Evolutionary conservation across 2,329 filamentous ascomycete species (phyloP).

Genomic region (Cladosporium sp.): DNA sequence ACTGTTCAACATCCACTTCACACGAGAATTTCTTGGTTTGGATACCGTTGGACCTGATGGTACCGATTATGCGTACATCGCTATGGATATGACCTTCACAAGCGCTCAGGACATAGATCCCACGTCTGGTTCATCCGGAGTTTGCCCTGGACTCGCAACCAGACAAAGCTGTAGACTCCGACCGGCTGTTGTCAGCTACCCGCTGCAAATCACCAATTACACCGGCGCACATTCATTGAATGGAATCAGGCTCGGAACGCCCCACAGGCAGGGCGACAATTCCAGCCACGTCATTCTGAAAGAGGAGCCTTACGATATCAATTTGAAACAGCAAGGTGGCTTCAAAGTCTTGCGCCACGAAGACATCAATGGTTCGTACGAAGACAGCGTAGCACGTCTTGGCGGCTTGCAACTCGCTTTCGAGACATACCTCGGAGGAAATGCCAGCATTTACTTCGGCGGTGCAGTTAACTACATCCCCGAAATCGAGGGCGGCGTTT

Average conservation of each 20-base stretch:
- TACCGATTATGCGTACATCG: conserved; percentile 18
- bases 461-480: conserved; percentile 17
- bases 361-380: conserved; percentile 19
- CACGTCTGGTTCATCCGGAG: neutral
- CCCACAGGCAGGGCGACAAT: neutral
- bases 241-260: conserved; percentile 13
- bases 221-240: conserved; percentile 18
- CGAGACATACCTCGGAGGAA: conserved; percentile 22
- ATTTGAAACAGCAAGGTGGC: conserved; percentile 19
- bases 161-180: conserved; percentile 25
- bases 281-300: neutral
- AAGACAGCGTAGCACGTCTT: conserved; percentile 20
- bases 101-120: neutral
- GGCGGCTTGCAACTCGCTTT: conserved; percentile 22
- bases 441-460: conserved; percentile 20
- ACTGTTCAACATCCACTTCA: conserved; percentile 22
- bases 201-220: conserved; percentile 22
- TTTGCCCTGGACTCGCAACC: conserved; percentile 17
- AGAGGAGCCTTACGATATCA: neutral
- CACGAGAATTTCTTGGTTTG: conserved; percentile 4
- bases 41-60: neutral
- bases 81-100: conserved; percentile 22
- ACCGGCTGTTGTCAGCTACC: conserved; percentile 28
- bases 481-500: conserved; percentile 20
- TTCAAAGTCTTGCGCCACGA: conserved; percentile 22